phyloP scores from a whole-genome alignment of 2,329 filamentous ascomycete genomes.

The Colletotrichum brevisporum region DNA sequence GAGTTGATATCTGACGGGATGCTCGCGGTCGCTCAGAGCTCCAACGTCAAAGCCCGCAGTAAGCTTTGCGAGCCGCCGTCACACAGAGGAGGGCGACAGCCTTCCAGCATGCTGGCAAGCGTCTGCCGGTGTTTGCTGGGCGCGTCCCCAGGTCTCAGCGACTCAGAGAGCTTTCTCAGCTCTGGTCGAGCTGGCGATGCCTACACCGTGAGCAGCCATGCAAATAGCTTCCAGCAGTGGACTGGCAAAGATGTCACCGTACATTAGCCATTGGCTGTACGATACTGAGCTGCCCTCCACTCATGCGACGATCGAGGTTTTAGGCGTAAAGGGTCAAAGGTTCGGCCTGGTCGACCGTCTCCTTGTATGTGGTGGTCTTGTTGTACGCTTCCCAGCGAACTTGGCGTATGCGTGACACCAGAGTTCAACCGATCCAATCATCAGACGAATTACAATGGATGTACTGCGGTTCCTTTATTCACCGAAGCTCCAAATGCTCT shows the following conservation, averaged over 20 bases:
- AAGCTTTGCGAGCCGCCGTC: background rate
- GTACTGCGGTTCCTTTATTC: constrained; percentile 3
- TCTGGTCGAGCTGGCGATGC: too few relatives aligned
- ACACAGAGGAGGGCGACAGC: background rate
- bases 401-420: constrained; percentile 30
- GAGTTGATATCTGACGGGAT: constrained; percentile 12
- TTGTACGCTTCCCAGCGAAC: background rate
- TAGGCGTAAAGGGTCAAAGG: constrained; percentile 23
- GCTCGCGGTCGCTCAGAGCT: background rate
- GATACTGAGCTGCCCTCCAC: constrained; percentile 32
- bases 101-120: background rate
- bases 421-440: constrained; percentile 31
- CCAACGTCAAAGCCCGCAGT: background rate
- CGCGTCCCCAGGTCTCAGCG: too few relatives aligned
- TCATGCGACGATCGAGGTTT: constrained; percentile 38
- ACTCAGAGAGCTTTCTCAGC: too few relatives aligned
- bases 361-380: background rate
- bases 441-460: constrained; percentile 4
- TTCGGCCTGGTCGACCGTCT: constrained; percentile 8
- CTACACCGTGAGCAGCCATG: background rate
- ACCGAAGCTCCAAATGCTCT: constrained; percentile 16
- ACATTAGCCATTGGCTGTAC: constrained; percentile 32
- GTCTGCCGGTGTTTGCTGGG: background rate
- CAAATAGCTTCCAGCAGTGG: background rate
- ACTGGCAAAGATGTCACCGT: constrained; percentile 33